These are phyloP conservation scores for Helianthus annuus DNA, from an alignment of 129 eudicot species.

Conservation along the genomic window HanXRQr2.0-SUNRISE NC_035434.2:90405645-90406144, in stretches of 20 bases:
- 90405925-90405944: slow-evolving; percentile 29
- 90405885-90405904: slow-evolving; percentile 25
- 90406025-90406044: slow-evolving; percentile 24
- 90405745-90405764: slow-evolving; percentile 58
- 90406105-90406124: slow-evolving; percentile 64
- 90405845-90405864: slow-evolving; percentile 55
- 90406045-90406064: slow-evolving; percentile 36
- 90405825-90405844: slow-evolving; percentile 36
- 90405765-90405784: slow-evolving; percentile 33
- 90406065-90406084: slow-evolving; percentile 46
- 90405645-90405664: slow-evolving; percentile 56
- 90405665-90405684: slow-evolving; percentile 62
- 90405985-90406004: slow-evolving; percentile 16
- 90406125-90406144: slow-evolving; percentile 57
- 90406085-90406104: slow-evolving; percentile 50
- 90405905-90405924: slow-evolving; percentile 23
- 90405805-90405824: slow-evolving; percentile 33
- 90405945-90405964: slow-evolving; percentile 24
- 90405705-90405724: slow-evolving; percentile 45
- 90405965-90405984: slow-evolving; percentile 12
- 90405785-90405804: slow-evolving; percentile 24
- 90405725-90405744: slow-evolving; percentile 62
- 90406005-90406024: slow-evolving; percentile 20
- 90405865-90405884: slow-evolving; percentile 30
- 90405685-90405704: slow-evolving; percentile 50